A percentile compares a stretch with the other conserved stretches of the same genome.
phyloP scores from a whole-genome alignment of 2,329 filamentous ascomycete species.

The Colletotrichum tamarilloi region DNA sequence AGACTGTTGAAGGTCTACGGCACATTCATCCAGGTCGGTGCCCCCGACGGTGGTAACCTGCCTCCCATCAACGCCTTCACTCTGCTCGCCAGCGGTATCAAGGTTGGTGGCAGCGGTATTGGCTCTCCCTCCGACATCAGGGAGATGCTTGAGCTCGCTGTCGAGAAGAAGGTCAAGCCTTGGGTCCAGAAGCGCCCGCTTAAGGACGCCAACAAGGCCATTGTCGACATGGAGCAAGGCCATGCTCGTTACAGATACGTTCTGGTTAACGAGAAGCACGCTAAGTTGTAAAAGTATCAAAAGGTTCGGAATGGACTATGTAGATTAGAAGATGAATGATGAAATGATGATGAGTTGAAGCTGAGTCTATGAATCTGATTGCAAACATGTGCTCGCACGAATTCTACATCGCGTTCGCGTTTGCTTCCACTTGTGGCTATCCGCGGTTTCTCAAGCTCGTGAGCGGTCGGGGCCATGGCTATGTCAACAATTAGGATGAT shows the following conservation, averaged over 20 bases:
- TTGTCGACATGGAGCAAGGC: conserved; percentile 64
- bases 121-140: conserved; percentile 59
- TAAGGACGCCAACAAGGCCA: conserved; percentile 61
- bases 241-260: conserved; percentile 58
- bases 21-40: conserved; percentile 44
- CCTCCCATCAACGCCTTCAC: conserved; percentile 59
- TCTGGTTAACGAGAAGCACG: conserved; percentile 49
- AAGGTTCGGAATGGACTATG: neutral
- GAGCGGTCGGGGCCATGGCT: no score
- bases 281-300: conserved; percentile 11
- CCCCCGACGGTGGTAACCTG: conserved; percentile 61
- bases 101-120: conserved; percentile 55
- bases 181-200: conserved; percentile 64
- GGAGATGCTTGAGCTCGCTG: conserved; percentile 67
- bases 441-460: no score
- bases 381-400: neutral
- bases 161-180: conserved; percentile 63
- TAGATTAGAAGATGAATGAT: neutral
- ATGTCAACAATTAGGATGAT: no score
- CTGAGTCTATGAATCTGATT: neutral
- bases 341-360: conserved; percentile 15
- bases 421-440: no score
- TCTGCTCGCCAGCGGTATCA: conserved; percentile 65
- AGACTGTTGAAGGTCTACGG: conserved; percentile 50
- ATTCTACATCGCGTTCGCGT: no score